Evolutionary conservation across 257 asterid genomes (phyloP), one percentile per base, ranked within the genome.

Genomic region (Henckelia pumila): DNA sequence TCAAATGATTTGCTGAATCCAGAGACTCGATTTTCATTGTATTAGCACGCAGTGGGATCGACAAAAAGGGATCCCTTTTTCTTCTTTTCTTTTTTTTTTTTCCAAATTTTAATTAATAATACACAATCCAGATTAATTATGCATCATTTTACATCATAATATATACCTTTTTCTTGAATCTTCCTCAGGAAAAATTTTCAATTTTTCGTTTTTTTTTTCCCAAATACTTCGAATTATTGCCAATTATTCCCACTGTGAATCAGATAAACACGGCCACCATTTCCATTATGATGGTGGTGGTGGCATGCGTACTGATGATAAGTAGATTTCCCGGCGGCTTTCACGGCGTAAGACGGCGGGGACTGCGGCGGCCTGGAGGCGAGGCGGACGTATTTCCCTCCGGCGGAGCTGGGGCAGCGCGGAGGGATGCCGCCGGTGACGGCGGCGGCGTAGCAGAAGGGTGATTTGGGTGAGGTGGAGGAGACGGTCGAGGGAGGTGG

Each of bases 201-300:
- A 47, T 61, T 25, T 25, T 47, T 28, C 14, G 5, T 13, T 49
- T 28, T 33, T 56, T 20, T 14, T 19, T 35, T 33, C 56, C 70
- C 52, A 3, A 5, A 29, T 22, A 29, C 64, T 56, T 65, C 60
- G 10, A n/a, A n/a, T n/a, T n/a, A n/a, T n/a, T n/a, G n/a, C n/a
- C n/a, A n/a, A n/a, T n/a, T 80, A 58, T 75, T 82, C 37, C 91
- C 89, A 66, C 80, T 75, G 66, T 78, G 84, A 68, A 82, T 66
- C 61, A 81, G 69, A 69, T 83, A 82, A 52, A 77, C 73, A 61
- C 64, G 78, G 62, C 83, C 77, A 58, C 77, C 76, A 63, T 78
- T 83, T 68, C 79, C 85, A 50, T 65, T 53, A 64, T 75, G 63
- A 1, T 8, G 40, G 2, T 66, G 59, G 64, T 75, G 66, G 1